Evolutionary conservation across 768 basidiomycete genomes (phyloP), one percentile per base, ranked within the genome.

Genomic region (Pholiota molesta): DNA sequence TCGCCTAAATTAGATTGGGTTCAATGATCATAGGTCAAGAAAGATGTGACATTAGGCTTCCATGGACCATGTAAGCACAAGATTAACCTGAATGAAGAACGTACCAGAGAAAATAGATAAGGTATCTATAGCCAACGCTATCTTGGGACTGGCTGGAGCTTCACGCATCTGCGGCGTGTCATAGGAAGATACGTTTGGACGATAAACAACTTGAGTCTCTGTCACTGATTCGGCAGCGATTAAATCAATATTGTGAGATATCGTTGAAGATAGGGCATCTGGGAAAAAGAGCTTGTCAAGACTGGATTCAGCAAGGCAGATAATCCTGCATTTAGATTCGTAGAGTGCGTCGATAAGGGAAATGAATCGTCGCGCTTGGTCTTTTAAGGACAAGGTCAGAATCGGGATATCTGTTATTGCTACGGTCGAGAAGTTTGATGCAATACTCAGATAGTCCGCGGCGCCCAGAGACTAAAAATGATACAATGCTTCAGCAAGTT

Each of bases 331-430:
- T 21, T 73, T 71, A 1, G 75, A 76, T 74, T 81, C 76, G 74
- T 86, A 86, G 1, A 86, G 72, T 0, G 86, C 86, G 66, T 88
- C 86, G 26, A 87, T 79, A 52, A 87, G 77, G 16, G 83, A 86
- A 62, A 87, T 87, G 68, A 87, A 81, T 3, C 85, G 76, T 11
- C 86, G 72, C 1, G 84, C 85, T 69, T 86, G 83, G 69, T 87
- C 83, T 74, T 86, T 88, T 33, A 77, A 74, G 6, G 80, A 78
- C 6, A 86, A 73, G 16, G 74, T 75, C 1, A 87, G 74, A 19
- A 81, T 60, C 0, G 85, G 85, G n/a, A 86, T 79, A 33, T 79
- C 57, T 9, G 59, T 63, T 14, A 69, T 66, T n/a, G 53, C 44
- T 16, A 69, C 70, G 37, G 81, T 82, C 60, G 79, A 75, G 66